Base-by-base conservation (phyloP, 495 filamentous ascomycete species). In the Parmelia sp. region DNA sequence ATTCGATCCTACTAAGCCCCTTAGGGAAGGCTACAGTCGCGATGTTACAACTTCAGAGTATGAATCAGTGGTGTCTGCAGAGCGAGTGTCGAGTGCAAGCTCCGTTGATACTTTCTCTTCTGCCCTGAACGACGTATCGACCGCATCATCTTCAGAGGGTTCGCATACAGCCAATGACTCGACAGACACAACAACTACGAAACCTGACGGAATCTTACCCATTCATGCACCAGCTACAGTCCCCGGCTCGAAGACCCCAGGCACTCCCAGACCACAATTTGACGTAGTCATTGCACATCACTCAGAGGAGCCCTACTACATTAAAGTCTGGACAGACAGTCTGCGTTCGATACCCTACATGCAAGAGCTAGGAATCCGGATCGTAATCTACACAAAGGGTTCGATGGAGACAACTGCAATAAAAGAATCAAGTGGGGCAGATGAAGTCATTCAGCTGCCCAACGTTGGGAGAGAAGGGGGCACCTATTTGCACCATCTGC, bases 381-480 rank as follows among this genome's bases (percentile, higher is more conserved):
- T 60, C 36, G 44, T 60, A 44, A 53, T 65, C 25, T 65, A 65
- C 57, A 65, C 42, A 1, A 65, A 65, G 29, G 57, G 42, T 15
- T 39, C 39, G 40, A 61, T 58, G 35, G 57, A 65, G 27, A 19
- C 57, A 11, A 42, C 55, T 0, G 25, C 37, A 17, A 15, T 65
- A 29, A 60, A 65, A 31, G 47, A 65, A 5, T 27, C 58, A 4
- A 55, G 42, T 47, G 44, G 57, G 40, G 63, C 58, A n/a, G 58
- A 65, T 36, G 58, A 45, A 44, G 63, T 65, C 36, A 37, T 65
- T 31, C 58, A 33, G 21, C 14, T 65, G 36, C 58, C 58, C 39
- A 65, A 65, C 31, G 42, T 65, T 19, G 63, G 63, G 6, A 47
- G 63, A 36, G 63, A 65, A 44, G 63, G 63, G n/a, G 39, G 57